phyloP scores from a whole-genome alignment of 305 asterid genomes.

The Fraxinus platypoda region DNA sequence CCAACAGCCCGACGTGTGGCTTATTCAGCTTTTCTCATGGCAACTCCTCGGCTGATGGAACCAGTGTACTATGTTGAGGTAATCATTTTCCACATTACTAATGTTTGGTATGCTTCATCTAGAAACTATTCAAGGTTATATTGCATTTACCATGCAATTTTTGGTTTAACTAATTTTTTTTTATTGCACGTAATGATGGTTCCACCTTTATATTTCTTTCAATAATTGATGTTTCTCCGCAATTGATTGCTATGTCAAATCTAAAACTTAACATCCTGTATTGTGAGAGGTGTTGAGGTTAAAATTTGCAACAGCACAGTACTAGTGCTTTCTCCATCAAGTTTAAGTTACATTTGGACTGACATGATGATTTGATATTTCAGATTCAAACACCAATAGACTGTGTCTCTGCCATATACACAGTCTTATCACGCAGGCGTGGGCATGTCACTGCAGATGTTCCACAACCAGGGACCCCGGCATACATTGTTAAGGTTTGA shows the following conservation, averaged over 20 bases:
- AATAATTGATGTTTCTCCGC: neutral
- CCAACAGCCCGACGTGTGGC: slow-evolving; percentile 98
- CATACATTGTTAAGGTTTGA: slow-evolving; percentile 89
- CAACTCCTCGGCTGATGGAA: slow-evolving; percentile 94
- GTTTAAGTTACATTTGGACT: slow-evolving; percentile 16
- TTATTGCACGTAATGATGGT: neutral
- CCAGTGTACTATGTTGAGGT: slow-evolving; percentile 95
- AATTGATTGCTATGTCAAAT: neutral
- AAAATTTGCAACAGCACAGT: neutral
- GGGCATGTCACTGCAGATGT: slow-evolving; percentile 97
- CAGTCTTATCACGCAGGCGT: slow-evolving; percentile 90
- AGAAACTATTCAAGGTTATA: neutral
- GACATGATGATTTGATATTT: slow-evolving; percentile 22
- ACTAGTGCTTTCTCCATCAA: slow-evolving; percentile 5
- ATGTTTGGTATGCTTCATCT: neutral
- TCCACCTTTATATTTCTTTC: neutral
- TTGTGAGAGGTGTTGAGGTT: neutral
- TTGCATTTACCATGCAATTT: neutral
- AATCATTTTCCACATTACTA: slow-evolving; percentile 12
- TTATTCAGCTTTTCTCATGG: slow-evolving; percentile 96
- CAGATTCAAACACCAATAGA: slow-evolving; percentile 99
- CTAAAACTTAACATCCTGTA: neutral
- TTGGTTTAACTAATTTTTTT: neutral
- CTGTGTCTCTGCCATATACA: slow-evolving; percentile 92
- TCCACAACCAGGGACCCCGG: slow-evolving; percentile 98